Conservation (phyloP, 345 rosid genomes). For the Heritiera fomes region DNA sequence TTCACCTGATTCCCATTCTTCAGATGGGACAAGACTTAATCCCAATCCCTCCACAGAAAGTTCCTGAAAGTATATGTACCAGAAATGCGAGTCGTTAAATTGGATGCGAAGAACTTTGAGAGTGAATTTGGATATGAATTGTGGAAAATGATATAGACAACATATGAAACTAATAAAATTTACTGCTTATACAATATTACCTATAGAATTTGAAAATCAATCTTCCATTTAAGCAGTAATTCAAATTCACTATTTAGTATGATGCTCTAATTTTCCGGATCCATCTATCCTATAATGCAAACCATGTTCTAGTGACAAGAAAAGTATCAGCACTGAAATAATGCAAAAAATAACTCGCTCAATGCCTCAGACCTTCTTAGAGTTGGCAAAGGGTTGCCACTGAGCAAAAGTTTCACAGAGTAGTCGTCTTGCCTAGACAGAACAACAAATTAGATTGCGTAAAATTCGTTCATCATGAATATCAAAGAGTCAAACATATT, state of each 20-base stretch:
- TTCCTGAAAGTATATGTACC: constrained; percentile 48
- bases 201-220: neutral
- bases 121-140: neutral
- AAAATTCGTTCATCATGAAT: neutral
- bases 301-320: neutral
- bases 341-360: constrained; percentile 18
- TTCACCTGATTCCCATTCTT: constrained; percentile 81
- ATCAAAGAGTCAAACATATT: neutral
- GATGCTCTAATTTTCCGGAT: neutral
- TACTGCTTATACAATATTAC: neutral
- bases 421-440: constrained; percentile 74
- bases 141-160: too few relatives aligned
- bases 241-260: neutral
- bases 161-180: too few relatives aligned
- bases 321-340: neutral
- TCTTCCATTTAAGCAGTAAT: constrained; percentile 6
- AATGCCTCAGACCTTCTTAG: constrained; percentile 64
- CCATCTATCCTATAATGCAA: neutral
- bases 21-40: constrained; percentile 71
- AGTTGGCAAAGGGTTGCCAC: constrained; percentile 87
- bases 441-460: neutral
- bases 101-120: neutral
- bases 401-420: constrained; percentile 68
- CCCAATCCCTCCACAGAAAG: constrained; percentile 72
- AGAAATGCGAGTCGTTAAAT: neutral